Base-by-base conservation (phyloP, 441 rosid genomes). In the Adansonia rubrostipa region DNA sequence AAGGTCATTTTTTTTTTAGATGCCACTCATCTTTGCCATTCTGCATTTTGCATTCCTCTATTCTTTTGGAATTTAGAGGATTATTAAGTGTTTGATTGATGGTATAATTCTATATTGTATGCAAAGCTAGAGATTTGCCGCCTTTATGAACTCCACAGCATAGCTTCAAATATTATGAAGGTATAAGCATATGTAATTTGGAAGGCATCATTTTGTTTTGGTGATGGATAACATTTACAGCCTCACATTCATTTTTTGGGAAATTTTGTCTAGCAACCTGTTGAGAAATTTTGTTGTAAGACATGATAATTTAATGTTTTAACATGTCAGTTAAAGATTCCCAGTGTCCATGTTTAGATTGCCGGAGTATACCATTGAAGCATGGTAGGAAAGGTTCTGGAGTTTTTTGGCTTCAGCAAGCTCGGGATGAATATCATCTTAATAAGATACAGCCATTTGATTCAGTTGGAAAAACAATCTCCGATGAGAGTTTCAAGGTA, bases 401-500 rank as follows among this genome's bases (percentile, higher is more conserved):
- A 71, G 84, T 94, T 44, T 96, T 87, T 77, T 96, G 98, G 98
- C 98, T 96, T 80, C 99, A 91, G 78, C 97, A 91, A 88, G 98
- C 97, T 78, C 86, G 51, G 20, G 96, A 94, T 50, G 96, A 92
- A 80, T 81, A 86, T 74, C 84, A 87, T 81, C 97, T 94, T 72
- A 89, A 88, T 77, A 86, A 85, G 88, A 96, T 96, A 82, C 93
- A 90, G 87, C 77, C 94, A 85, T 94, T 93, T 86, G 94, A 89
- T 84, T 91, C 93, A 77, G 98, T 96, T 79, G 99, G 98, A 58
- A 94, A 92, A 89, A 92, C 97, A 24, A 77, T 94, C 73, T 93
- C 99, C 66, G 97, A 90, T 68, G 98, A 96, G 87, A 91, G 91
- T 84, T 93, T 96, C 81, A 90, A 89, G 99, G 99, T 95, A 66